Base-by-base conservation (phyloP, 2,329 filamentous ascomycete species). In the Talaromyces sp. region DNA sequence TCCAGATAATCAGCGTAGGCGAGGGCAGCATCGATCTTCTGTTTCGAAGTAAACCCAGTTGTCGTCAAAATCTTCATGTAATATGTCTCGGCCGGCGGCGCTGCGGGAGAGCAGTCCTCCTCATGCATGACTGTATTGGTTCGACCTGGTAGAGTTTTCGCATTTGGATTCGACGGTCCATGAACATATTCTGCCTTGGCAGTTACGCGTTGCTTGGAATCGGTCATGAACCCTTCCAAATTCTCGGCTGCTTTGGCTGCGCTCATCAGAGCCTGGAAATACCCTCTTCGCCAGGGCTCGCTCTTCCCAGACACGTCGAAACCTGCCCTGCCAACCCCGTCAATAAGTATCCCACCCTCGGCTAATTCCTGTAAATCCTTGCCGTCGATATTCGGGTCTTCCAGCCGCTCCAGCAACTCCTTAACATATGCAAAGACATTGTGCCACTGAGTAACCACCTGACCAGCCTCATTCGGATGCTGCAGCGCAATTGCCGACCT, bases 1-100 rank as follows among this genome's bases (percentile, higher is more conserved):
- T 92, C 90, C 44, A 96, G 81, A 85, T 90, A 97, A 59, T 91
- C 88, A 1, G 89, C 93, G 72, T 93, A 96, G 1, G 88, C 88
- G 49, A 96, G 78, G 3, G 91, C 89, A 4, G 93, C 92, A 62
- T 93, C 88, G 57, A 97, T 80, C 69, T 87, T 88, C 74, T 98
- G 92, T 61, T 86, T 83, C n/a, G 85, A 82, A 0, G 85, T 88
- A 69, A 98, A 91, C 1, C 93, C 93, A 59, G 84, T 83, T 0
- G 91, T 93, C 7, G 88, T 91, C 59, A 97, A 77, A 55, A 97
- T 87, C 70, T 90, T 90, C 75, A 90, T 84, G 72, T 98, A 98
- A 70, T 87, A 92, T 15, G 81, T 83, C 68, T 95, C 89, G 0
- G 93, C 91, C 0, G 84, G 73, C 4, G 86, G 85, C 63, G 86